Conservation (phyloP, 352 stramenopile genomes). For the Phytophthora podocarpi region DNA sequence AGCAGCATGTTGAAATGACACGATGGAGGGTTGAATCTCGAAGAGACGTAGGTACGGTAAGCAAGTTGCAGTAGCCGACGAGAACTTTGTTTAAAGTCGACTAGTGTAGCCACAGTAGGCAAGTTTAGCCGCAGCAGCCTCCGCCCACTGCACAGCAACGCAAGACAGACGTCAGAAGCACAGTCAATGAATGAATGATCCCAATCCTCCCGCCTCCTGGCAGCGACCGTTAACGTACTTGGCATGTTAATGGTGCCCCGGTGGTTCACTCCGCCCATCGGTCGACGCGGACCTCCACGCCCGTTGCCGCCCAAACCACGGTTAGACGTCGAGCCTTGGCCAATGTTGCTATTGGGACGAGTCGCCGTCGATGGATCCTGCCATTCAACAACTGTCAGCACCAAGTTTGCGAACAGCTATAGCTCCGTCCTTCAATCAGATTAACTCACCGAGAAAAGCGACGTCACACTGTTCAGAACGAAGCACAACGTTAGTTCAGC, state of each 20-base stretch:
- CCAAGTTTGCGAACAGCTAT: background rate
- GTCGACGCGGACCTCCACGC: conserved; percentile 40
- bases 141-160: conserved; percentile 50
- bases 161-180: background rate
- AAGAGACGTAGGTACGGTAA: background rate
- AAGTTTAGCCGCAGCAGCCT: conserved; percentile 53
- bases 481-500: conserved; percentile 2
- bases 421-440: background rate
- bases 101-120: background rate
- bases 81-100: background rate
- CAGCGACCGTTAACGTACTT: conserved; percentile 49
- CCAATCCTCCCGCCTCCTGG: too few relatives aligned
- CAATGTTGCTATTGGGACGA: conserved; percentile 41
- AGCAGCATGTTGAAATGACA: too few relatives aligned
- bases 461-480: conserved; percentile 37
- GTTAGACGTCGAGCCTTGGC: conserved; percentile 21
- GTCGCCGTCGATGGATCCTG: conserved; percentile 55
- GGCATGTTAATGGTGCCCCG: conserved; percentile 60
- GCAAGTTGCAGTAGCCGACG: too few relatives aligned
- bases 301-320: conserved; percentile 26
- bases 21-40: background rate
- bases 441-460: conserved; percentile 61
- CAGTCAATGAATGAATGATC: background rate
- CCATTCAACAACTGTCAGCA: background rate
- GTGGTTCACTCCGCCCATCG: conserved; percentile 64